Conservation (phyloP, 495 filamentous ascomycete genomes). For the Penicillium waksmanii region DNA sequence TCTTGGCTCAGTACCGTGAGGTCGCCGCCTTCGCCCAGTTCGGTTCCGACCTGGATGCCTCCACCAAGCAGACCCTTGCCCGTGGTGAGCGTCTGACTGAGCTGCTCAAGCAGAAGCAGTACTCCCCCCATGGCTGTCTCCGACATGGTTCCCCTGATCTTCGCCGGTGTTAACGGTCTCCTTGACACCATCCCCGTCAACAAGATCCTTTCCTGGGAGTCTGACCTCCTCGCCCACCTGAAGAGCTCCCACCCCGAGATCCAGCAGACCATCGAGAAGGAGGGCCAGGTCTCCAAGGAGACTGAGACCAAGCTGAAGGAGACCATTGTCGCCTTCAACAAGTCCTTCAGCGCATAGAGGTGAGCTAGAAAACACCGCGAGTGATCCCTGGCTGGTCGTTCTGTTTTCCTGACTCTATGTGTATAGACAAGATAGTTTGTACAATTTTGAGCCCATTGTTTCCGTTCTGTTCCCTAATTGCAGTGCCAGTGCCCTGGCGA, state of each 20-base stretch:
- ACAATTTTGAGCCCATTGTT: conserved; percentile 58
- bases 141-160: conserved; percentile 99
- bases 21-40: conserved; percentile 99
- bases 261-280: conserved; percentile 86
- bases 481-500: conserved; percentile 20
- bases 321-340: conserved; percentile 79
- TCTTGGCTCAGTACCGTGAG: conserved; percentile 99
- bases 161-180: conserved; percentile 96
- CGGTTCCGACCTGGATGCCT: conserved; percentile 98
- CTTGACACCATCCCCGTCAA: conserved; percentile 83
- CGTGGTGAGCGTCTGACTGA: conserved; percentile 99
- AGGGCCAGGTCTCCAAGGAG: conserved; percentile 95
- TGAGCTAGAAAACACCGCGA: conserved; percentile 46
- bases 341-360: conserved; percentile 75
- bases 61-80: conserved; percentile 97
- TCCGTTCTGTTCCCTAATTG: conserved; percentile 40
- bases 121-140: conserved; percentile 96
- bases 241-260: conserved; percentile 87
- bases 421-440: conserved; percentile 60
- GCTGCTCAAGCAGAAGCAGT: conserved; percentile 99
- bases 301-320: conserved; percentile 87
- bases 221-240: conserved; percentile 90
- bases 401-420: conserved; percentile 55
- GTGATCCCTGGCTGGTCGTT: conserved; percentile 35
- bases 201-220: conserved; percentile 89